Base-by-base conservation (phyloP, 345 rosid genomes). In the Citrus mangshanensis region DNA sequence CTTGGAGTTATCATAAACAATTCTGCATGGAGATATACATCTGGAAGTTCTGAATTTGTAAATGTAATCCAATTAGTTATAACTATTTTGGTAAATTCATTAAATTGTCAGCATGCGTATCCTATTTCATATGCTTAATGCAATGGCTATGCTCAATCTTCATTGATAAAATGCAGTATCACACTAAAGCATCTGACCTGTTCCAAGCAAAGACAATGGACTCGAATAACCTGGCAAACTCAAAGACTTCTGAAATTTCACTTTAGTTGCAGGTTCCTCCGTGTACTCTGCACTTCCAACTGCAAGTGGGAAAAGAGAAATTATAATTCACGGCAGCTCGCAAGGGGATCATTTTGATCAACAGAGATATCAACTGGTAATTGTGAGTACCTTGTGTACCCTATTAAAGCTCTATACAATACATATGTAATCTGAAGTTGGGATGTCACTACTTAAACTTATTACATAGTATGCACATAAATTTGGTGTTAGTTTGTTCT, bases 231-330 rank as follows among this genome's bases (percentile, higher is more conserved):
- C 97, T 0, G 91, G 94, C 81, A 93, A 81, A 64, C 82, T 80
- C 86, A 92, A 82, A 49, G 88, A 80, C 75, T 80, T 91, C 82
- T 80, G 87, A 82, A 95, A 95, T 85, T 87, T 95, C 19, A 90
- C 93, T 14, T 59, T 86, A 8, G 97, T 91, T 63, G 87, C 80
- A 10, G 92, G 87, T 85, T 95, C 99, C 86, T 92, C 90, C 0
- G 35, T 30, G 40, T 80, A 85, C 18, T 87, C 93, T 78, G 89
- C 87, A 79, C 84, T 87, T 76, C 93, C 94, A 83, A 78, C 91
- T 83, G 87, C 91, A 83, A 58, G 65, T 21, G 55, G 62, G 51
- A 80, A 79, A 74, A 56, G 2, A 69, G 51, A 73, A 3, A 68
- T 66, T 3, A 49, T 70, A 18, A 70, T 51, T 70, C 61, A 28